Evolutionary conservation across 2,329 filamentous ascomycete species (phyloP).

Genomic region (Ascochyta fabae): DNA sequence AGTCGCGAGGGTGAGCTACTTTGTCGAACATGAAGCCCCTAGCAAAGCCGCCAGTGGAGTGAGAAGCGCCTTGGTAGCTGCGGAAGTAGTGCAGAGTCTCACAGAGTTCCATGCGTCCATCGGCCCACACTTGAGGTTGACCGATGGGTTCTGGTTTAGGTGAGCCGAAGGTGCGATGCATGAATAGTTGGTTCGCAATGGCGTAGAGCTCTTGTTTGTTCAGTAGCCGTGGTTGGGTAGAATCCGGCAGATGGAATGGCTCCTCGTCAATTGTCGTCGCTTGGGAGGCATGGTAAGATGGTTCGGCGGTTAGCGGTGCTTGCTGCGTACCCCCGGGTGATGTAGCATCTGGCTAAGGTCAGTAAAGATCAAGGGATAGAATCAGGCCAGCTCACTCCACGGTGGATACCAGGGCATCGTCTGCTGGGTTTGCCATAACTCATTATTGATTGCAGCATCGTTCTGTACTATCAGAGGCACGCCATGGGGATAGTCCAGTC

Average conservation of each 20-base stretch:
- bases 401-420: slow-evolving; percentile 1
- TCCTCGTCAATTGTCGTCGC: slow-evolving; percentile 15
- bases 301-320: background rate
- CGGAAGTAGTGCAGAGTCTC: slow-evolving; percentile 69
- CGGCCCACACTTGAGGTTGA: slow-evolving; percentile 62
- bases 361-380: background rate
- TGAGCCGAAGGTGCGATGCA: slow-evolving; percentile 27
- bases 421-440: slow-evolving; percentile 9
- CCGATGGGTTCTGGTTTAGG: slow-evolving; percentile 43
- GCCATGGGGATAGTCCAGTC: background rate
- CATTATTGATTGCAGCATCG: background rate
- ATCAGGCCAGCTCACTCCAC: background rate
- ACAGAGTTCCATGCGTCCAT: slow-evolving; percentile 65
- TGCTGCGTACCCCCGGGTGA: background rate
- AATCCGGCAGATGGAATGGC: background rate
- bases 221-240: background rate
- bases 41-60: slow-evolving; percentile 59
- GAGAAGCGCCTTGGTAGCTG: slow-evolving; percentile 65
- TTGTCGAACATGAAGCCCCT: slow-evolving; percentile 67
- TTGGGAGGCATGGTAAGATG: slow-evolving; percentile 5
- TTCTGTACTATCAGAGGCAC: background rate
- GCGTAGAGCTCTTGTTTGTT: slow-evolving; percentile 8
- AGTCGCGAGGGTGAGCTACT: slow-evolving; percentile 61
- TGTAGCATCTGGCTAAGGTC: background rate
- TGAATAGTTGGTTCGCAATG: slow-evolving; percentile 23